Percentiles rank a stretch among this genome's conserved stretches.
phyloP scores from a whole-genome alignment of 1,284 basidiomycete species.

The Mrakiaceae sp. region DNA sequence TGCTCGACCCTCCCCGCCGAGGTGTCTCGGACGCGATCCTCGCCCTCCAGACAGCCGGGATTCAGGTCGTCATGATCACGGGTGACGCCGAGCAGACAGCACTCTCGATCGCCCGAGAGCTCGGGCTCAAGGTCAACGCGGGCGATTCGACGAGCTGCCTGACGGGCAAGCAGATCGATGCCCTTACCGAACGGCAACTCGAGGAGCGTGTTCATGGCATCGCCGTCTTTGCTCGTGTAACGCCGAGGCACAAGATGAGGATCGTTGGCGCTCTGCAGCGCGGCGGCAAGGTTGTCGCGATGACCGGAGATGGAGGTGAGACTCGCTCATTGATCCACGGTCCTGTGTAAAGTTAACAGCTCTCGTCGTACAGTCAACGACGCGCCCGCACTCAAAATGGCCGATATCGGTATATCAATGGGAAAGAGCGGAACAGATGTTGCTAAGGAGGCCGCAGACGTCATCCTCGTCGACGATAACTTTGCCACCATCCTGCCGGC shows the following conservation, averaged over 20 bases:
- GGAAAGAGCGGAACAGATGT: constrained; percentile 94
- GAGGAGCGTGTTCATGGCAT: constrained; percentile 68
- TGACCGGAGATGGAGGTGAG: constrained; percentile 87
- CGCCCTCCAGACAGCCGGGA: constrained; percentile 67
- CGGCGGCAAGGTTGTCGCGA: constrained; percentile 80
- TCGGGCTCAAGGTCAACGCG: constrained; percentile 54
- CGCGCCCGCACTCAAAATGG: constrained; percentile 92
- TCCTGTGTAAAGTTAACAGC: not conserved
- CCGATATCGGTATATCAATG: constrained; percentile 96
- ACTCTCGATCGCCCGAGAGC: constrained; percentile 69
- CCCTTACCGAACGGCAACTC: constrained; percentile 65
- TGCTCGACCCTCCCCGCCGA: constrained; percentile 87
- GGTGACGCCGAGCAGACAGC: constrained; percentile 91
- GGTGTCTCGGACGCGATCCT: constrained; percentile 83
- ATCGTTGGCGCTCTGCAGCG: constrained; percentile 88
- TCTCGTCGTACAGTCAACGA: constrained; percentile 62
- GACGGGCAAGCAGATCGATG: constrained; percentile 79
- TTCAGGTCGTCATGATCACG: constrained; percentile 97
- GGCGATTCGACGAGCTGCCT: constrained; percentile 41
- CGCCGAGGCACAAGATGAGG: constrained; percentile 92
- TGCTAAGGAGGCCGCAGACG: constrained; percentile 93
- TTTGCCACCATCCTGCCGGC: constrained; percentile 89
- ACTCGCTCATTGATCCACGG: constrained; percentile 6
- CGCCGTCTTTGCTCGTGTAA: constrained; percentile 87
- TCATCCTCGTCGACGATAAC: constrained; percentile 95